Base-by-base conservation (phyloP, 495 filamentous ascomycete genomes). In the Margaritispora aquatica region DNA sequence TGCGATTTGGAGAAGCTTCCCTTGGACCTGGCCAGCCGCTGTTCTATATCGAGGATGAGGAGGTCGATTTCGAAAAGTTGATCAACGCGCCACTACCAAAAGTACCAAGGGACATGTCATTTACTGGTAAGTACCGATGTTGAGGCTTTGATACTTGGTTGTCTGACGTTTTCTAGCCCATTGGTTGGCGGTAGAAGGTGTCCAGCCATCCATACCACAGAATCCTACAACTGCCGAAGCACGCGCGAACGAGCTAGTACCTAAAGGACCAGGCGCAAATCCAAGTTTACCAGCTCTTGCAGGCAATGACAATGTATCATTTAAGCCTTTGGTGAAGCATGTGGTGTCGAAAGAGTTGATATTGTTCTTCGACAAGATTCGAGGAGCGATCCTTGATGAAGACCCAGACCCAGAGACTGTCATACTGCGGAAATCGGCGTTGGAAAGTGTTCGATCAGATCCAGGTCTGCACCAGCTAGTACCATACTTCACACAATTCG, bases 31-130 rank as follows among this genome's bases (percentile, higher is more conserved):
- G 90, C n/a, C 92, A 97, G 70, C 92, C 93, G 38, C 77, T 98
- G 15, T 98, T 89, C 77, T 98, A 98, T 66, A 88, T 98, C 26
- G 95, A 98, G 69, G 94, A 98, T 73, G 94, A 98, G 66, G 94
- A 98, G 75, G 86, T 97, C 26, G 94, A 98, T 69, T 97, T 98
- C 68, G 94, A 98, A 74, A 97, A 97, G 74, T 74, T 98, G 63
- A 97, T 98, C 69, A 98, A 98, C 75, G 88, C 88, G 41, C 90
- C 94, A 5, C 73, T 98, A 57, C 94, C 94, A 7, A 97, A 92
- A 66, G 91, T 98, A 13, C 95, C 94, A 5, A 76, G 91, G n/a
- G 94, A 98, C 68, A 85, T 93, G 36, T 86, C 85, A 24, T 91
- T 96, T 67, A 97, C 94, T 9, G 85, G 91, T 95, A 73, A 65